Base-by-base conservation (phyloP, 805 yeast genomes). In the Starmerella vaccinii region DNA sequence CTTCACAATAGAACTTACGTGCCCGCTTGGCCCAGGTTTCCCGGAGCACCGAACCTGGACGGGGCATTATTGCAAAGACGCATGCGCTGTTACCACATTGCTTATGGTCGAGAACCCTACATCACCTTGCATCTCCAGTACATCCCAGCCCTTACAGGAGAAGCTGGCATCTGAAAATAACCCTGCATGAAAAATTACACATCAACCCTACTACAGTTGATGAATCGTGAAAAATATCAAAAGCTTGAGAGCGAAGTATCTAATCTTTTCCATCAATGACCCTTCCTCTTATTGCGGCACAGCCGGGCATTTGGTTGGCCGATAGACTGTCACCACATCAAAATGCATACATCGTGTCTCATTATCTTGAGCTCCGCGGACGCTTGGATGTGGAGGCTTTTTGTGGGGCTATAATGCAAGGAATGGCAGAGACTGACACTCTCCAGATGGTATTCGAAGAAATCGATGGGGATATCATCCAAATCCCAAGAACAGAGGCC, bases 291-390 rank as follows among this genome's bases (percentile, higher is more conserved):
- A 24, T 53, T 9, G 56, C 54, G 8, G 56, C 56, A 5, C 56
- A 53, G 41, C 54, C 54, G 10, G 56, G 56, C 9, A 53, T 53
- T 4, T 53, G 35, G 37, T 34, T 53, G 12, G 56, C 56, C 2
- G 56, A 53, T 38, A 46, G 51, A 40, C 48, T 53, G 7, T 47
- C 54, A 2, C 15, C 49, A 3, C 44, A 32, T 33, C 48, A 47
- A 24, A 50, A 53, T 29, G 45, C 54, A 4, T 53, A 50, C 29
- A 40, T 35, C 3, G 56, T 53, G 5, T 51, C 44, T 1, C 56
- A 53, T 26, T 47, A 47, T 26, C 35, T 50, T 2, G 54, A 50
- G 15, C 32, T 53, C n/a, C 13, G 10, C 3, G 56, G 56, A 1
- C 8, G 19, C 3, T 26, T 53, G 4, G 22, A 53, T 35, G 30